Evolutionary conservation across 2,329 filamentous ascomycete species (phyloP).

Genomic region (Aspergillus tanneri): DNA sequence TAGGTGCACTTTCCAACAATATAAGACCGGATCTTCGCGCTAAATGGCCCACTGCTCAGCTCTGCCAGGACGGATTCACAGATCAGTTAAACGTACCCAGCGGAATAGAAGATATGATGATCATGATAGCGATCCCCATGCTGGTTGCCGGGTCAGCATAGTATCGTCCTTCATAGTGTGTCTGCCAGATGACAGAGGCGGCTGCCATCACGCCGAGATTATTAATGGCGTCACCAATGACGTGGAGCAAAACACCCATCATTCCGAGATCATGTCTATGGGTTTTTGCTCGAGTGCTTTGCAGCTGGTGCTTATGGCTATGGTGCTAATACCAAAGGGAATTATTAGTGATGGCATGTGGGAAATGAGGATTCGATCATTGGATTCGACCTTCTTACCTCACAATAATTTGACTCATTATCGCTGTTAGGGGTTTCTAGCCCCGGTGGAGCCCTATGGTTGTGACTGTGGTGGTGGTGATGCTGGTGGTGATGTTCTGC

Average conservation of each 20-base stretch:
- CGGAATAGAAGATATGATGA: slow-evolving; percentile 60
- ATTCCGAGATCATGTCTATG: slow-evolving; percentile 61
- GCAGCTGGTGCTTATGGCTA: slow-evolving; percentile 16
- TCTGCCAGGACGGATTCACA: neutral
- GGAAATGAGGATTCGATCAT: neutral
- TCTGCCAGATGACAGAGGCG: slow-evolving; percentile 66
- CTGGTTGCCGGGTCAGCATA: slow-evolving; percentile 69
- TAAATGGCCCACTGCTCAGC: slow-evolving; percentile 7
- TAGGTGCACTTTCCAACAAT: slow-evolving; percentile 65
- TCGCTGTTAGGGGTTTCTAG: neutral
- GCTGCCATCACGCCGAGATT: slow-evolving; percentile 71
- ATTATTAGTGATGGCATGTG: neutral
- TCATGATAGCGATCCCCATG: slow-evolving; percentile 67
- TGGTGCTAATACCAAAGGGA: slow-evolving; percentile 16
- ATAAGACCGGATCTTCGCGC: slow-evolving; percentile 55
- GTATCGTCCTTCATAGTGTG: slow-evolving; percentile 55
- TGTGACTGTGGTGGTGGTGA: neutral
- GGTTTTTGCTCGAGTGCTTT: neutral
- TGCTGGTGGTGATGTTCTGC: slow-evolving; percentile 7
- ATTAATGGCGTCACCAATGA: slow-evolving; percentile 69
- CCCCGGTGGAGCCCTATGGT: neutral
- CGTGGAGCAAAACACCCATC: slow-evolving; percentile 68
- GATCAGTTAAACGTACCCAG: slow-evolving; percentile 40
- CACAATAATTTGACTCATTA: neutral
- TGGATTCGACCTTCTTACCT: neutral